Evolutionary conservation across 495 filamentous ascomycete genomes (phyloP), one percentile per base, ranked within the genome.

Genomic region (Penicillium arizonense): DNA sequence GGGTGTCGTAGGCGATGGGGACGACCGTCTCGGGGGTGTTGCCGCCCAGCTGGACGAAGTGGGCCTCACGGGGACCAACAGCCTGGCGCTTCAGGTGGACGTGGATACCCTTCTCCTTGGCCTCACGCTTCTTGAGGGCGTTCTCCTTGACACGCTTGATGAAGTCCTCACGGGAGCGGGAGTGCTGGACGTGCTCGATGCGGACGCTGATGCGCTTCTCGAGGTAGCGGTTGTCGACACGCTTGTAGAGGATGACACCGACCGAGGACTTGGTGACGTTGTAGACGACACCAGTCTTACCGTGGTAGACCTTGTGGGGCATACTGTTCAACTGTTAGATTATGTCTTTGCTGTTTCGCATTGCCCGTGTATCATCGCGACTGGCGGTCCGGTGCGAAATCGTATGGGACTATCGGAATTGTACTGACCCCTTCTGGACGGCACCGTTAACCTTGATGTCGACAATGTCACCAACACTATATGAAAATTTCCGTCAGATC

Each of bases 121-220:
- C 90, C 84, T 94, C 77, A 71, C 83, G 84, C 87, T 90, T 91
- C 78, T 91, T 87, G 70, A 81, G 83, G 63, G 90, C 90, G 77
- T 97, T 98, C 71, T 82, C 78, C 88, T 97, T 97, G 70, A 98
- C 94, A 64, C 94, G 88, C 74, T 83, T 86, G 70, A 98, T 80
- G 84, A 97, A 97, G 68, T 91, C 93, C 59, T 96, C 91, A 65
- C 94, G 83, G 68, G 90, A 96, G 69, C 93, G 87, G 63, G 92
- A 97, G 65, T 87, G 87, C 70, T 81, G 82, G 78, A 97, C 83
- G 86, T 98, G 94, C 87, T 98, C 94, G 76, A 97, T 81, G 71
- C 94, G 91, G 78, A 98, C 82, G 83, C 94, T 97, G 80, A 98
- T 83, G 73, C 94, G 93, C 89, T 98, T 97, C 88, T 97, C 94